Percentiles rank a stretch among this genome's conserved stretches.
phyloP scores from a whole-genome alignment of 768 basidiomycete genomes.

The Leucocoprinus sp. region DNA sequence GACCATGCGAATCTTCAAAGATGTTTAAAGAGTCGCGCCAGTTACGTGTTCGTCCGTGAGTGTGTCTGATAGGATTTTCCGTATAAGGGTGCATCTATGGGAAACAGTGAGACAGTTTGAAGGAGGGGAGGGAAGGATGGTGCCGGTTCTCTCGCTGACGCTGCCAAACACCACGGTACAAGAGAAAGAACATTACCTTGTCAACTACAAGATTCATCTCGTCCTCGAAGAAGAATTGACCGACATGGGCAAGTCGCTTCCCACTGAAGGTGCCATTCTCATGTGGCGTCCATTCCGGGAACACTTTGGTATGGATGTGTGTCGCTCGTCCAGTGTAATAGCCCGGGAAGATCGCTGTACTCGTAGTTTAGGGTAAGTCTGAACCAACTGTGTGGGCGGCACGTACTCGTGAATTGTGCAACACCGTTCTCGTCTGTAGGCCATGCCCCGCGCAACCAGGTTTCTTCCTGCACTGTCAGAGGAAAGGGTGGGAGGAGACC shows the following conservation, averaged over 20 bases:
- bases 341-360: conserved; percentile 44
- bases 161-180: too few species aligned
- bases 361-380: background rate
- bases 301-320: conserved; percentile 48
- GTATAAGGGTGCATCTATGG: conserved; percentile 43
- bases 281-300: conserved; percentile 37
- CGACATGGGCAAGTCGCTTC: conserved; percentile 36
- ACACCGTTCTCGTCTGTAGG: conserved; percentile 45
- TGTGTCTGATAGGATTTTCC: conserved; percentile 39
- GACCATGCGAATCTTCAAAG: conserved; percentile 41
- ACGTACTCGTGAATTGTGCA: conserved; percentile 43
- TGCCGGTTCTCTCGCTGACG: too few species aligned
- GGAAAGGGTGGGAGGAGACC: conserved; percentile 39
- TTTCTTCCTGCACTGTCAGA: conserved; percentile 32
- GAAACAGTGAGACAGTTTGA: background rate
- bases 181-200: conserved; percentile 24
- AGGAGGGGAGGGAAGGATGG: background rate
- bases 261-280: conserved; percentile 38
- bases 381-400: background rate
- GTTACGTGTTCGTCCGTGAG: conserved; percentile 42
- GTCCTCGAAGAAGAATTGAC: conserved; percentile 54
- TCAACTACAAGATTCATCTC: conserved; percentile 40
- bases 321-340: conserved; percentile 52
- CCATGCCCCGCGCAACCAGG: conserved; percentile 47
- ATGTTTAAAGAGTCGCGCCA: conserved; percentile 46